These are phyloP conservation scores for Lasiosphaeria ovina DNA, from an alignment of 495 filamentous ascomycete species.

Conservation along the genomic window DNA sequence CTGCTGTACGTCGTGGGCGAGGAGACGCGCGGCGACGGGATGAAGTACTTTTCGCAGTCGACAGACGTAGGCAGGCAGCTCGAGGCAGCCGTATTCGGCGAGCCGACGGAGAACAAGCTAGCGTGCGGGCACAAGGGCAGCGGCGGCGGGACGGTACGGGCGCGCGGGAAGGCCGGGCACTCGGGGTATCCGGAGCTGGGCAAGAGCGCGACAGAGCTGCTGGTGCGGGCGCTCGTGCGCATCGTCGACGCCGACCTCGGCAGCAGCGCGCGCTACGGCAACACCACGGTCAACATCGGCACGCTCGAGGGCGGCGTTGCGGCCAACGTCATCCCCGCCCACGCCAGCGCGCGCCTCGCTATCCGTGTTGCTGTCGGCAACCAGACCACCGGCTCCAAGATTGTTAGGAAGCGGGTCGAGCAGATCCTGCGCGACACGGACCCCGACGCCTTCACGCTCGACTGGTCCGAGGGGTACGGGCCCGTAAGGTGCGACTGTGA, in stretches of 20 bases:
- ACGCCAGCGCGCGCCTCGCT: conserved; percentile 63
- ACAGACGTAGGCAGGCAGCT: conserved; percentile 48
- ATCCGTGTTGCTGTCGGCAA: conserved; percentile 74
- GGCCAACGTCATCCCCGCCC: conserved; percentile 78
- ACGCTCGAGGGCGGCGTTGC: conserved; percentile 78
- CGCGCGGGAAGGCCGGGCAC: conserved; percentile 77
- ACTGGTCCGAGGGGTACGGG: conserved; percentile 60
- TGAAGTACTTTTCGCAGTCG: conserved; percentile 62
- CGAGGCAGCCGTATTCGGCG: conserved; percentile 76
- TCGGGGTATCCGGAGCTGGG: conserved; percentile 88
- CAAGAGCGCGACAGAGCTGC: conserved; percentile 69
- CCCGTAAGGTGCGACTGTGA: conserved; percentile 77
- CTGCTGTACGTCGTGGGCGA: conserved; percentile 91
- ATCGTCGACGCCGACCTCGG: conserved; percentile 69
- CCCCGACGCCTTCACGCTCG: conserved; percentile 57
- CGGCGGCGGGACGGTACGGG: conserved; percentile 58
- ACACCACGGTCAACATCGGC: conserved; percentile 86
- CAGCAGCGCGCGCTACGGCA: conserved; percentile 70
- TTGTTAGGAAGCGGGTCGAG: conserved; percentile 54
- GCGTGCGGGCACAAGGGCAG: conserved; percentile 90
- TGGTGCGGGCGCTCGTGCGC: conserved; percentile 63
- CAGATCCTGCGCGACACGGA: conserved; percentile 58
- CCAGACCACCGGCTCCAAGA: conserved; percentile 49
- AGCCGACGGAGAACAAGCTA: conserved; percentile 84
- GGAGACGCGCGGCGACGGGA: conserved; percentile 79